phyloP scores from a whole-genome alignment of 495 filamentous ascomycete genomes.

The Neurospora discreta region DNA sequence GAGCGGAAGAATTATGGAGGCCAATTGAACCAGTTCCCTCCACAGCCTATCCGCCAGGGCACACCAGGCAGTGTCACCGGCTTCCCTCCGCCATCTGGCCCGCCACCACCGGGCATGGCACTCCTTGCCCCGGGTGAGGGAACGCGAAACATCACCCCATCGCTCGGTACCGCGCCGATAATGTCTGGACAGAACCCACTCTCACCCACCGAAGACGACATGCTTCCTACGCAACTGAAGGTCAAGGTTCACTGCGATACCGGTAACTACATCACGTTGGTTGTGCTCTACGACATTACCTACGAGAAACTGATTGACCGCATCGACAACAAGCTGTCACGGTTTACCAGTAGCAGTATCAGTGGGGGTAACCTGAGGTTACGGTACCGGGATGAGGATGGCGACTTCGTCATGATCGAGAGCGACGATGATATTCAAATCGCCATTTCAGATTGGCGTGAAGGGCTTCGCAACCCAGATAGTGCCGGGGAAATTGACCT shows the following conservation, averaged over 20 bases:
- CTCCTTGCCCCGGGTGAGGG: constrained; percentile 19
- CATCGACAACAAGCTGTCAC: constrained; percentile 88
- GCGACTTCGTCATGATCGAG: constrained; percentile 84
- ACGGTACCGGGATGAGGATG: constrained; percentile 85
- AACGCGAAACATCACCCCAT: constrained; percentile 15
- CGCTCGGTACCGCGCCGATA: constrained; percentile 23
- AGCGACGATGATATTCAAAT: constrained; percentile 91
- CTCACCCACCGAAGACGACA: constrained; percentile 36
- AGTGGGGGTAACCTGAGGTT: constrained; percentile 66
- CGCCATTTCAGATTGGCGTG: constrained; percentile 87
- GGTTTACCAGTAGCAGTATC: constrained; percentile 71
- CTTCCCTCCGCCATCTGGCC: constrained; percentile 21
- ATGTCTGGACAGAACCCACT: constrained; percentile 24
- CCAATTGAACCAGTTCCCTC: constrained; percentile 36
- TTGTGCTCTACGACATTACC: constrained; percentile 84
- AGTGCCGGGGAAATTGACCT: constrained; percentile 77
- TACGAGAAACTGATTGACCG: constrained; percentile 88
- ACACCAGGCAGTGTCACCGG: constrained; percentile 25
- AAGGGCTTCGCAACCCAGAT: constrained; percentile 54
- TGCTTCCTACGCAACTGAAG: constrained; percentile 74
- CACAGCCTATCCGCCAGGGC: constrained; percentile 34
- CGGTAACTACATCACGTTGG: constrained; percentile 74
- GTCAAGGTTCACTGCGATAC: constrained; percentile 84
- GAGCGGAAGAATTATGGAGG: constrained; percentile 31
- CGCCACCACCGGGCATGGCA: constrained; percentile 19